phyloP scores from a whole-genome alignment of 306 rosid genomes.

The Nissolia schottii region DNA sequence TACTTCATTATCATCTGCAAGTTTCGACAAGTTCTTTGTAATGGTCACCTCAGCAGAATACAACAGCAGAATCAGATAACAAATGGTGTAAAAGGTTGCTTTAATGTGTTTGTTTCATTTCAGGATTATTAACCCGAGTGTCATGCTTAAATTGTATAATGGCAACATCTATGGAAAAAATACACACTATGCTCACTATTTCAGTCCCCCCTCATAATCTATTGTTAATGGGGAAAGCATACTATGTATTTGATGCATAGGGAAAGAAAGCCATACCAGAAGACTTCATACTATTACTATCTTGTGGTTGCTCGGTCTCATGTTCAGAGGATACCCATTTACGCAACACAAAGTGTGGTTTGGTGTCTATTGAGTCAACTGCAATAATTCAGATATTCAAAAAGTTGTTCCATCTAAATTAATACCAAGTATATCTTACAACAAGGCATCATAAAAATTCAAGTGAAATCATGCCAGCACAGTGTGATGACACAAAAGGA shows the following conservation, averaged over 20 bases:
- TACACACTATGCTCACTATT: not conserved
- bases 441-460: not conserved
- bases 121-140: not conserved
- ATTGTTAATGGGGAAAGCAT: not conserved
- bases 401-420: not conserved
- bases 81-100: not conserved
- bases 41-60: constrained; percentile 17
- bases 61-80: not conserved
- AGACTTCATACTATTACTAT: constrained; percentile 19
- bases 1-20: constrained; percentile 34
- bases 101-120: not conserved
- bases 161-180: not conserved
- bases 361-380: constrained; percentile 21
- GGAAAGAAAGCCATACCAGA: constrained; percentile 32
- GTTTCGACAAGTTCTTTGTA: not conserved
- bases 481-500: not conserved
- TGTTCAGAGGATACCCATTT: constrained; percentile 64
- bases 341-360: constrained; percentile 45
- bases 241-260: not conserved
- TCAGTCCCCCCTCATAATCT: not conserved
- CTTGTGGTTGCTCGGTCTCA: constrained; percentile 37
- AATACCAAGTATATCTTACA: not conserved
- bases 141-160: not conserved
- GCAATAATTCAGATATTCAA: constrained; percentile 15
- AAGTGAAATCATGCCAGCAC: constrained; percentile 10